Base-by-base conservation (phyloP, 495 filamentous ascomycete genomes). In the Neurospora sp. region DNA sequence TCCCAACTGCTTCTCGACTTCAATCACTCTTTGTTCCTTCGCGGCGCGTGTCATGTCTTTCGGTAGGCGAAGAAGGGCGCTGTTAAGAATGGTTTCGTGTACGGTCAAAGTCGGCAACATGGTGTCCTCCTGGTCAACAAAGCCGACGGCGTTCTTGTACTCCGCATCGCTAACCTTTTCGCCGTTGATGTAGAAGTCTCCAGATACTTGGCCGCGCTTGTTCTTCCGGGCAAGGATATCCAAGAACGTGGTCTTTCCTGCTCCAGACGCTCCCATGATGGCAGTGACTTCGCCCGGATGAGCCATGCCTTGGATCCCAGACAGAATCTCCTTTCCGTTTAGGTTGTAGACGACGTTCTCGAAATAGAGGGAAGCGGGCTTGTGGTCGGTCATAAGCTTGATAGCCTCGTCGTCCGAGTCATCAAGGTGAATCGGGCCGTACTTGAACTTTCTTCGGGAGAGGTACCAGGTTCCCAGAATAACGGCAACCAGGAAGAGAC, bases 211-310 rank as follows among this genome's bases (percentile, higher is more conserved):
- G 40, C 96, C 96, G 31, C 93, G 89, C 82, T 99, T 99, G 81
- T 98, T 99, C 86, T 99, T 99, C 71, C 94, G 89, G 20, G 96
- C 96, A 8, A 99, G 86, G 71, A 99, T 96, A 81, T 99, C 96
- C 40, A 99, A 83, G 82, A 98, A 99, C 0, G 94, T 97, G 1
- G 95, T 98, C 82, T 99, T 99, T 70, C 96, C 96, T 35, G 96
- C 96, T 9, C 96, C 96, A 4, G 96, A 98, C 12, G 96, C 94
- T 45, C 96, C 96, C 95, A 99, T 98, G 79, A 99, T 97, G 31
- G 96, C 96, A 77, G 96, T 92, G 8, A 99, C 87, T 76, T 98
- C 92, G 0, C 96, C 96, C 2, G 94, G 92, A 75, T 92, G 90
- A 14, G 95, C 94, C 40, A 92, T 90, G 61, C 96, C 96, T 73